phyloP scores from a whole-genome alignment of 2,329 filamentous ascomycete species.

The Neofusicoccum sp. region DNA sequence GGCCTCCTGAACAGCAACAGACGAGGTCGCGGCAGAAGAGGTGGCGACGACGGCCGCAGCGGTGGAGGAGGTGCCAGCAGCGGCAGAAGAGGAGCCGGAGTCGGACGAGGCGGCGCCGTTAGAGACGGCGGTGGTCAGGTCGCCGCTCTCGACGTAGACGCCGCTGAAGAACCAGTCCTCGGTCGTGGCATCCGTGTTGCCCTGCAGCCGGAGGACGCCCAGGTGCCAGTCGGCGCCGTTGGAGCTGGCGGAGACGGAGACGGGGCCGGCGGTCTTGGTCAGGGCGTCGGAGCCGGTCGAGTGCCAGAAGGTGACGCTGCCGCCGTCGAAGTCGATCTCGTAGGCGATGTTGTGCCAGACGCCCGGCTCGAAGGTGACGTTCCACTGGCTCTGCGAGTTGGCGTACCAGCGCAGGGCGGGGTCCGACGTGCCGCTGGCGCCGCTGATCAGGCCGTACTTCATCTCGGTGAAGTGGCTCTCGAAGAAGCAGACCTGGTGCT shows the following conservation, averaged over 20 bases:
- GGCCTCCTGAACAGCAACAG: background rate
- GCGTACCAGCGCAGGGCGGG: conserved; percentile 67
- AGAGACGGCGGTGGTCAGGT: conserved; percentile 30
- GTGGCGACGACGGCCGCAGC: background rate
- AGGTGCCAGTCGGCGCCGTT: conserved; percentile 75
- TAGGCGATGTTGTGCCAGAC: conserved; percentile 78
- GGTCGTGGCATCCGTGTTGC: conserved; percentile 52
- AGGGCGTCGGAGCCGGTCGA: conserved; percentile 66
- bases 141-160: conserved; percentile 68
- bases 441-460: conserved; percentile 66
- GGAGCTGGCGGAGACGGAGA: conserved; percentile 62
- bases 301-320: conserved; percentile 70
- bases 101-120: conserved; percentile 6
- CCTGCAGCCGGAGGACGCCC: conserved; percentile 66
- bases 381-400: conserved; percentile 64
- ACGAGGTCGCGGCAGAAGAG: background rate
- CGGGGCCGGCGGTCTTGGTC: conserved; percentile 61
- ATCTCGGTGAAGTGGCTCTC: conserved; percentile 74
- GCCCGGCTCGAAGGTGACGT: conserved; percentile 60
- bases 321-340: conserved; percentile 67
- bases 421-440: conserved; percentile 53
- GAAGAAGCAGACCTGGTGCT: conserved; percentile 65
- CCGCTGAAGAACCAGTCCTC: conserved; percentile 76
- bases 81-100: conserved; percentile 9
- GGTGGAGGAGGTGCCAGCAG: background rate